Evolutionary conservation across 192 early-diverging fungal species (phyloP), one percentile per base, ranked within the genome.

Genomic region (Umbelopsis sp.): DNA sequence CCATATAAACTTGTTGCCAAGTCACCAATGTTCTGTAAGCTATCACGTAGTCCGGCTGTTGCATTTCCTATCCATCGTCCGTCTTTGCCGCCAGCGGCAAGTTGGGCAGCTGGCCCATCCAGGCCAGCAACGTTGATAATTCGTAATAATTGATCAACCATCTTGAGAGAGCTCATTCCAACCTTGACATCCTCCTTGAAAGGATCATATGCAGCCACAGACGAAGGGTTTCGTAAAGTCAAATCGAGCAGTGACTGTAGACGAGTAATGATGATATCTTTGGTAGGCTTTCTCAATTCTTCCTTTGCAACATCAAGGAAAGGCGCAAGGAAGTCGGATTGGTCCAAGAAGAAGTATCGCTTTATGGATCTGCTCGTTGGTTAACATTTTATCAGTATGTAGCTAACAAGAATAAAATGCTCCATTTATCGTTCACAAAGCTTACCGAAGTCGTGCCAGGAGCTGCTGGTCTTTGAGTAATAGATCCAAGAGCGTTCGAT

Each of bases 321-420:
- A 47, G 96, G 96, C 2, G 90, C 93, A 50, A 99, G 78, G 73
- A 92, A 99, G 74, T 99, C 98, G 0, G 93, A 93, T 74, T 94
- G 93, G 74, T 97, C 94, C 69, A 98, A 84, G 66, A 99, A 84
- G 54, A 97, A 92, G 78, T 95, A 97, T 44, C 89, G 91, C 81
- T 99, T 99, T 25, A 98, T 78, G 4, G 95, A 97, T 56, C 91
- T 94, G 71, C 8, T 16, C 14, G 2, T 25, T 59, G n/a, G n/a
- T 31, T 41, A 36, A 12, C 10, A 26, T 20, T 45, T 22, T 20
- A 21, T 10, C 66, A 44, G 25, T 14, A 52, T 25, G 66, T 69
- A 26, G 25, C n/a, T 10, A 47, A 38, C n/a, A n/a, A n/a, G n/a
- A n/a, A n/a, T n/a, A n/a, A n/a, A n/a, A n/a, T n/a, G n/a, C n/a